A percentile compares a stretch with the other conserved stretches of the same genome.
These are phyloP conservation scores for Venturiaceae sp. DNA, from an alignment of 2,329 filamentous ascomycete genomes.

Conservation along the genomic window DNA sequence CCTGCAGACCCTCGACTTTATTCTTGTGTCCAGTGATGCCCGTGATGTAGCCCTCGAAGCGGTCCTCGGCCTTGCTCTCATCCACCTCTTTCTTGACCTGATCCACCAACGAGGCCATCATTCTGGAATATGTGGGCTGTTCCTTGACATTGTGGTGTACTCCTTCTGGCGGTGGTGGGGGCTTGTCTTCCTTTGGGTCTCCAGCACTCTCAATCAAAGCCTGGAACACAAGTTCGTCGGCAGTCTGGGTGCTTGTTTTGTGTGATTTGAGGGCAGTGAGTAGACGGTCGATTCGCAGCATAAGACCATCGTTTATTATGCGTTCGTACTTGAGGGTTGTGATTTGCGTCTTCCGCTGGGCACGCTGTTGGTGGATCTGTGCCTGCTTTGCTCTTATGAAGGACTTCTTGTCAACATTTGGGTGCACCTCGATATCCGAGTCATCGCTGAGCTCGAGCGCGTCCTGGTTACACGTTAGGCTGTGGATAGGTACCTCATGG, in stretches of 20 bases:
- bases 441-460: slow-evolving; percentile 95
- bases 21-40: slow-evolving; percentile 68
- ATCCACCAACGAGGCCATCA: slow-evolving; percentile 95
- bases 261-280: slow-evolving; percentile 66
- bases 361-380: slow-evolving; percentile 88
- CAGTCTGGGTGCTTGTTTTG: slow-evolving; percentile 50
- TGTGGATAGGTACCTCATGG: not conserved
- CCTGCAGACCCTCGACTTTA: slow-evolving; percentile 72
- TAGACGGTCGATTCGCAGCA: slow-evolving; percentile 72
- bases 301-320: slow-evolving; percentile 82
- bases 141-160: slow-evolving; percentile 67
- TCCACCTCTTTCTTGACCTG: slow-evolving; percentile 83
- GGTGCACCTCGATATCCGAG: slow-evolving; percentile 95
- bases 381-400: slow-evolving; percentile 98
- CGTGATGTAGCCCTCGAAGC: slow-evolving; percentile 66
- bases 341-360: slow-evolving; percentile 79
- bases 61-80: slow-evolving; percentile 56
- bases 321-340: slow-evolving; percentile 87
- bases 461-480: slow-evolving; percentile 43
- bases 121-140: slow-evolving; percentile 82
- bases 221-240: slow-evolving; percentile 80
- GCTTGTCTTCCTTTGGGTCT: slow-evolving; percentile 61
- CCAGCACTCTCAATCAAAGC: slow-evolving; percentile 75
- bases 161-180: slow-evolving; percentile 67
- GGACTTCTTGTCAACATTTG: slow-evolving; percentile 95